Evolutionary conservation across 1,139 yeast species (phyloP).

Genomic region (Kazachstania sp.): DNA sequence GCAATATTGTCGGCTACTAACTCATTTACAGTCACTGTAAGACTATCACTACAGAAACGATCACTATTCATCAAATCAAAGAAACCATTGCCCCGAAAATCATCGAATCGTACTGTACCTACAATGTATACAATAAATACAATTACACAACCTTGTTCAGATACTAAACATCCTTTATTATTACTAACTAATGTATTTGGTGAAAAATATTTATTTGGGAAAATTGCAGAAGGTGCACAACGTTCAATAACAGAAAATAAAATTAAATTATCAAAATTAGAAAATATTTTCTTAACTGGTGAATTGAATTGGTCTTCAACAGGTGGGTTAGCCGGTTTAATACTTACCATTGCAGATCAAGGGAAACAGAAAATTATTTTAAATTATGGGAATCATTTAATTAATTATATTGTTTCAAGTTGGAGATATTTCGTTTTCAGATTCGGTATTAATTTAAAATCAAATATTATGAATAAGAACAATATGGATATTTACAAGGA

Average conservation of each 20-base stretch:
- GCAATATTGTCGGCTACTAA: neutral
- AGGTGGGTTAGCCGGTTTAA: slow-evolving; percentile 86
- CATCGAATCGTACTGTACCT: neutral
- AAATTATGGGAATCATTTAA: slow-evolving; percentile 37
- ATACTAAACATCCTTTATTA: slow-evolving; percentile 52
- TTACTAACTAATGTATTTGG: slow-evolving; percentile 41
- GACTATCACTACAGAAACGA: neutral
- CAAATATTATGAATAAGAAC: slow-evolving; percentile 32
- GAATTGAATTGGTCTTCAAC: slow-evolving; percentile 59
- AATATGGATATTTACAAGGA: slow-evolving; percentile 40
- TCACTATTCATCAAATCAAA: neutral
- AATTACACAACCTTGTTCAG: slow-evolving; percentile 51
- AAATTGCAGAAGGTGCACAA: slow-evolving; percentile 80
- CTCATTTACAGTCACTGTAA: neutral
- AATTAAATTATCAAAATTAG: slow-evolving; percentile 45
- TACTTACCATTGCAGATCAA: slow-evolving; percentile 77
- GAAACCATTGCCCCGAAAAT: neutral
- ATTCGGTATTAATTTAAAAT: slow-evolving; percentile 54
- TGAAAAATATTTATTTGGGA: slow-evolving; percentile 65
- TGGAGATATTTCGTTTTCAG: slow-evolving; percentile 91
- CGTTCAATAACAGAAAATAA: slow-evolving; percentile 52
- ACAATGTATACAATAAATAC: slow-evolving; percentile 33
- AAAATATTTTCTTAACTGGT: slow-evolving; percentile 70
- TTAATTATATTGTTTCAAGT: slow-evolving; percentile 55
- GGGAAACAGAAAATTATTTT: slow-evolving; percentile 46